Evolutionary conservation across 495 filamentous ascomycete genomes (phyloP), one percentile per base, ranked within the genome.

Genomic region (Glarea lozoyensis): DNA sequence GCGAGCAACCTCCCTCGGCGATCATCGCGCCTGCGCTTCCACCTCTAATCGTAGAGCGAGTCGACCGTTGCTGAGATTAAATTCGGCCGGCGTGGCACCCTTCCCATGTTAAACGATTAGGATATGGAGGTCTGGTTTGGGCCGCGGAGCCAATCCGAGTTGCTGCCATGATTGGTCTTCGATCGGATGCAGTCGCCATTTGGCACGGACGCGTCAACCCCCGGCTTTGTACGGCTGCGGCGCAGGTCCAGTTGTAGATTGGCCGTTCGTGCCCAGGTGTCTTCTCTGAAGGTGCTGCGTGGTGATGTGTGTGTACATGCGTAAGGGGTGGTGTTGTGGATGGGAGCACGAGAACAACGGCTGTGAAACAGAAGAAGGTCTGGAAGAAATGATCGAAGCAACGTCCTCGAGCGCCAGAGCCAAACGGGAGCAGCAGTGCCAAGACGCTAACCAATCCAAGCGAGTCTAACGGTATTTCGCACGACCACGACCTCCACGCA

Each of bases 81-180:
- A 21, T 27, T 20, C 34, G 15, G 19, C 16, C 17, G 38, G 42
- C 44, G 46, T 51, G 48, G 52, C 40, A 48, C 29, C 37, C 48
- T n/a, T 29, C n/a, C n/a, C n/a, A n/a, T n/a, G n/a, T n/a, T n/a
- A n/a, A n/a, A n/a, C n/a, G n/a, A n/a, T n/a, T n/a, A n/a, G n/a
- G n/a, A n/a, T n/a, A 39, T 49, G 12, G 18, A 23, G n/a, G 24
- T 29, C 45, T 51, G 48, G 37, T 44, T 42, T 40, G 53, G 52
- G 45, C 53, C 53, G 43, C 47, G 42, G 35, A 18, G 32, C 41
- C 49, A 18, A 50, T 53, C 50, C 43, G 46, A 43, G 48, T 36
- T 35, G 37, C 21, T 20, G 46, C 49, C 48, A 37, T 37, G 10
- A 54, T 50, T 50, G 43, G 48, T 45, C 34, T 39, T n/a, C 17